Evolutionary conservation across 257 asterid species (phyloP).

Genomic region (Nicotiana noctiflora): DNA sequence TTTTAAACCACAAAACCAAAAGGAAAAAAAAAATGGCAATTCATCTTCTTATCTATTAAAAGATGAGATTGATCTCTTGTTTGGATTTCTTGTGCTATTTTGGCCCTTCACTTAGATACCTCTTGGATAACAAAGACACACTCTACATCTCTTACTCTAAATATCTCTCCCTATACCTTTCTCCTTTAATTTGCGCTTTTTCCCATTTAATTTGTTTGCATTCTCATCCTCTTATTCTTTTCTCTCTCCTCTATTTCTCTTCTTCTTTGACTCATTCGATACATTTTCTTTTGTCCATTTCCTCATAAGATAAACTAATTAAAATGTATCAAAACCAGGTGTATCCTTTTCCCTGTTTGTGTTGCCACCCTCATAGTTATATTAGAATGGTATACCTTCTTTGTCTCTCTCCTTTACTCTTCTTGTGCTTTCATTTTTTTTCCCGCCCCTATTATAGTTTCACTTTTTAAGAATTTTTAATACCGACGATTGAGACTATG

Average conservation of each 20-base stretch:
- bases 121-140: slow-evolving; percentile 51
- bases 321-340: slow-evolving; percentile 23
- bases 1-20: neutral
- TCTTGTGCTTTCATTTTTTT: no score
- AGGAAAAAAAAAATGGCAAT: neutral
- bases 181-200: slow-evolving; percentile 3
- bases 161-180: neutral
- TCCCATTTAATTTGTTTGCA: slow-evolving; percentile 19
- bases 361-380: slow-evolving; percentile 61
- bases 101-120: slow-evolving; percentile 80
- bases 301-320: neutral
- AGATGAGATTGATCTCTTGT: slow-evolving; percentile 60
- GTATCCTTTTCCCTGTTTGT: slow-evolving; percentile 51
- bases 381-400: slow-evolving; percentile 43
- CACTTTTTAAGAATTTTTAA: no score
- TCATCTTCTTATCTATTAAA: slow-evolving; percentile 36
- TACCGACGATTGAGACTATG: no score
- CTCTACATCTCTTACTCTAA: neutral
- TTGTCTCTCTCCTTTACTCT: neutral
- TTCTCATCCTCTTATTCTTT: neutral
- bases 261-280: neutral
- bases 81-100: slow-evolving; percentile 72
- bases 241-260: neutral
- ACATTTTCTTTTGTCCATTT: slow-evolving; percentile 27
- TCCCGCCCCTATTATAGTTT: neutral